A percentile compares a stretch with the other conserved stretches of the same genome.
phyloP scores from a whole-genome alignment of 345 rosid genomes.

The Populus nigra region DNA sequence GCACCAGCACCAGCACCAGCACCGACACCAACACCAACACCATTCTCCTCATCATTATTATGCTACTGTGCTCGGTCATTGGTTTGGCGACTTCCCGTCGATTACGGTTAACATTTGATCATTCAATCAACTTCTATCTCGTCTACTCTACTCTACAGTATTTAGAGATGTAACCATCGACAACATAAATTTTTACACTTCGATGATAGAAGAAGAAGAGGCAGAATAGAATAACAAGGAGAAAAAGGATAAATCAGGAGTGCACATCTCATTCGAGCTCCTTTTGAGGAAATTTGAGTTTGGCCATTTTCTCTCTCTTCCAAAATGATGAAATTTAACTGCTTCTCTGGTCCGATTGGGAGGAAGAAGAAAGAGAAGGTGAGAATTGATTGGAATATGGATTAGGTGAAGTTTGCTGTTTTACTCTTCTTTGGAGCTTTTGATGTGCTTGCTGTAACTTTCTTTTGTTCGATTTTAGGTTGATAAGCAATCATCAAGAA shows the following conservation, averaged over 20 bases:
- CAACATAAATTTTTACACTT: background rate
- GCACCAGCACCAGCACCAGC: too few species aligned
- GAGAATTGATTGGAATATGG: constrained; percentile 10
- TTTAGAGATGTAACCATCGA: constrained; percentile 37
- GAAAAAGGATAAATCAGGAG: background rate
- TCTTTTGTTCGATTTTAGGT: constrained; percentile 31
- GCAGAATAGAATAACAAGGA: background rate
- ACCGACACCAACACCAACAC: background rate
- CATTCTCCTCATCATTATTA: background rate
- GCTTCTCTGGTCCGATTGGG: constrained; percentile 35
- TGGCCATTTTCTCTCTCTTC: background rate
- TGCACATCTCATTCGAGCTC: background rate
- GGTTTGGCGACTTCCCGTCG: constrained; percentile 67
- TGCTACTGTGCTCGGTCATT: constrained; percentile 24
- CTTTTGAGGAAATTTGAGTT: constrained; percentile 5
- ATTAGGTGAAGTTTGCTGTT: background rate
- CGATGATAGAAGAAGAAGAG: constrained; percentile 3
- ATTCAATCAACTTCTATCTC: constrained; percentile 9
- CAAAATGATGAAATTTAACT: constrained; percentile 48
- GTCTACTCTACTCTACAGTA: background rate
- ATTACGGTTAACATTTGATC: constrained; percentile 58
- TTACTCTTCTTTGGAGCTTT: background rate
- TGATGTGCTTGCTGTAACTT: constrained; percentile 4
- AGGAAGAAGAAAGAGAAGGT: constrained; percentile 55
- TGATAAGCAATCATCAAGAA: constrained; percentile 23